phyloP scores from a whole-genome alignment of 768 basidiomycete species.

The Lentinula boryana region DNA sequence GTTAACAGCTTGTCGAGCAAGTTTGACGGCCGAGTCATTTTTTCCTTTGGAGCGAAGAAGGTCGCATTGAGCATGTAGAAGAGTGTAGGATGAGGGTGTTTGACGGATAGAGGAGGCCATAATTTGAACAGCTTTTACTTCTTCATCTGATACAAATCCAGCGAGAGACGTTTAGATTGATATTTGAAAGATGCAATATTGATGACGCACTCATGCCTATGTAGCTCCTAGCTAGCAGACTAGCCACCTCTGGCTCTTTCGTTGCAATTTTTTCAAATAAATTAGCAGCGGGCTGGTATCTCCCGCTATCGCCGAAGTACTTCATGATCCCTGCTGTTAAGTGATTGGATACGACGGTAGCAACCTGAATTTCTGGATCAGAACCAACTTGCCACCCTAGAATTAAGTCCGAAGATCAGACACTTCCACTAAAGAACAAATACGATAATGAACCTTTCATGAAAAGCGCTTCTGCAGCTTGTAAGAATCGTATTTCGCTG shows the following conservation, averaged over 20 bases:
- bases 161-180: neutral
- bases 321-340: constrained; percentile 93
- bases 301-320: constrained; percentile 90
- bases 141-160: constrained; percentile 68
- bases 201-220: constrained; percentile 88
- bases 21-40: constrained; percentile 81
- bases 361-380: constrained; percentile 98
- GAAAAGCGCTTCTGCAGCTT: constrained; percentile 86
- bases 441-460: constrained; percentile 55
- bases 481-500: constrained; percentile 84
- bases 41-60: constrained; percentile 85
- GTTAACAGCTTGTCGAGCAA: constrained; percentile 94
- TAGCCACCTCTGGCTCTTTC: constrained; percentile 87
- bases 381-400: constrained; percentile 99
- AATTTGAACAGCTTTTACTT: constrained; percentile 96
- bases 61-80: constrained; percentile 92
- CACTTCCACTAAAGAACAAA: neutral
- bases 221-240: constrained; percentile 82
- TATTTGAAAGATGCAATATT: neutral
- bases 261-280: constrained; percentile 86
- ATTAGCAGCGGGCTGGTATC: constrained; percentile 85
- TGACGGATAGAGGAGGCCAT: constrained; percentile 78
- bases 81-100: constrained; percentile 88
- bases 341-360: constrained; percentile 94
- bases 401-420: neutral